Evolutionary conservation across 1,284 basidiomycete species (phyloP).

Genomic region (Taiwanofungus camphoratus): DNA sequence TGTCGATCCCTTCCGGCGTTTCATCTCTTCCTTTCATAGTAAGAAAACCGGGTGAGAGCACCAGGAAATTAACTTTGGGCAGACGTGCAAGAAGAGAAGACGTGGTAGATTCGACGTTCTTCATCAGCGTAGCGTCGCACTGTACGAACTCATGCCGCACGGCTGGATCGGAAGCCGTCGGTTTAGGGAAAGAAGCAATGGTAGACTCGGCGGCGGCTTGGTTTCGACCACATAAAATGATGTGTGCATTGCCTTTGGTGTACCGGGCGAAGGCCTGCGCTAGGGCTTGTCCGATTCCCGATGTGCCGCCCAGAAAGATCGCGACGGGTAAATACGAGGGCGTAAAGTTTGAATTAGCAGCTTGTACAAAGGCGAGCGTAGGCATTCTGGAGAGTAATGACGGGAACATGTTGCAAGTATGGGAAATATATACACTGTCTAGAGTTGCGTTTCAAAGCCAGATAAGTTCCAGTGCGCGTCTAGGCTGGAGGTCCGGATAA

Average conservation of each 20-base stretch:
- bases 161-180: slow-evolving; percentile 9
- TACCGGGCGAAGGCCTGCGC: slow-evolving; percentile 26
- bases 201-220: slow-evolving; percentile 30
- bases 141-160: slow-evolving; percentile 30
- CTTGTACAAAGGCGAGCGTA: slow-evolving; percentile 11
- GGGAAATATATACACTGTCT: not conserved
- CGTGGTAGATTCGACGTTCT: slow-evolving; percentile 26
- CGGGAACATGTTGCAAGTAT: not conserved
- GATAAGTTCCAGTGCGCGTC: too few relatives aligned
- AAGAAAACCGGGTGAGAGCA: slow-evolving; percentile 29
- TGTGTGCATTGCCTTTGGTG: slow-evolving; percentile 29
- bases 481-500: too few relatives aligned
- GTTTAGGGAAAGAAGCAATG: slow-evolving; percentile 29
- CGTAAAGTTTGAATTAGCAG: slow-evolving; percentile 14
- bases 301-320: slow-evolving; percentile 32
- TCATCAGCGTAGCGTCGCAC: slow-evolving; percentile 33
- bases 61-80: slow-evolving; percentile 31
- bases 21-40: slow-evolving; percentile 26
- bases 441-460: too few relatives aligned
- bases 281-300: slow-evolving; percentile 31
- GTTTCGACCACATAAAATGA: slow-evolving; percentile 33
- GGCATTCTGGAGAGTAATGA: slow-evolving; percentile 10
- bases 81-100: slow-evolving; percentile 22
- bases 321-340: slow-evolving; percentile 25
- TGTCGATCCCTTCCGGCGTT: slow-evolving; percentile 26